Percentiles rank a stretch among this genome's conserved stretches.
Evolutionary conservation across 371 early-diverging fungal species (phyloP).

Genomic region (Mucor saturninus): DNA sequence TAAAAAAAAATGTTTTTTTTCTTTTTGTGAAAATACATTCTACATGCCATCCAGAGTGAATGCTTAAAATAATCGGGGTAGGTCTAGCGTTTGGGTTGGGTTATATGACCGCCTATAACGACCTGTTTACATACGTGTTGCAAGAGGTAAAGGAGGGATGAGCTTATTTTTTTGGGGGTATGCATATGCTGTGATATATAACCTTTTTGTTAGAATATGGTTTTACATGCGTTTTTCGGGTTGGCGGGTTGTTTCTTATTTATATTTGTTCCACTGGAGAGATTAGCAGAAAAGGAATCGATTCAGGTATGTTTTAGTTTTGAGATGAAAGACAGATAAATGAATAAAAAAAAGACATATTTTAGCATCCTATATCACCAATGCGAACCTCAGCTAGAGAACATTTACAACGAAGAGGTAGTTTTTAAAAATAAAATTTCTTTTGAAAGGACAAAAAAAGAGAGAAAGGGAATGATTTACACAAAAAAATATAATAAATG

Average conservation of each 20-base stretch:
- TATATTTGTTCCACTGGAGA: slow-evolving; percentile 31
- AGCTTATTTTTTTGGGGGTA: background rate
- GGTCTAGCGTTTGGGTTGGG: slow-evolving; percentile 34
- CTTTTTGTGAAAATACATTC: too few relatives aligned
- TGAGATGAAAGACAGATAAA: too few relatives aligned
- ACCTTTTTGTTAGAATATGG: slow-evolving; percentile 11
- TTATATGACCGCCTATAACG: slow-evolving; percentile 32
- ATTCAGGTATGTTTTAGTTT: slow-evolving; percentile 20
- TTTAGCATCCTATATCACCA: slow-evolving; percentile 26
- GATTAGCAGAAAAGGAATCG: slow-evolving; percentile 31
- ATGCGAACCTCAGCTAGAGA: slow-evolving; percentile 40
- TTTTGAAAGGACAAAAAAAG: background rate
- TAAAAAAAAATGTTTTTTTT: too few relatives aligned
- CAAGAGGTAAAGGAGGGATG: slow-evolving; percentile 22
- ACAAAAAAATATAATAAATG: background rate
- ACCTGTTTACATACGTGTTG: slow-evolving; percentile 22
- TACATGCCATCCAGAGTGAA: background rate
- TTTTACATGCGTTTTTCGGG: slow-evolving; percentile 13
- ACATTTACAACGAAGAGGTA: slow-evolving; percentile 42
- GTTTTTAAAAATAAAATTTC: slow-evolving; percentile 27
- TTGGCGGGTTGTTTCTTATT: slow-evolving; percentile 21
- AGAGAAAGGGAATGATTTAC: background rate
- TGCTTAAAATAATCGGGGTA: slow-evolving; percentile 15
- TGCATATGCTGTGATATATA: background rate
- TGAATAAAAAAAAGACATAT: too few relatives aligned